Base-by-base conservation (phyloP, 441 rosid species). In the Corymbia calophylla region DNA sequence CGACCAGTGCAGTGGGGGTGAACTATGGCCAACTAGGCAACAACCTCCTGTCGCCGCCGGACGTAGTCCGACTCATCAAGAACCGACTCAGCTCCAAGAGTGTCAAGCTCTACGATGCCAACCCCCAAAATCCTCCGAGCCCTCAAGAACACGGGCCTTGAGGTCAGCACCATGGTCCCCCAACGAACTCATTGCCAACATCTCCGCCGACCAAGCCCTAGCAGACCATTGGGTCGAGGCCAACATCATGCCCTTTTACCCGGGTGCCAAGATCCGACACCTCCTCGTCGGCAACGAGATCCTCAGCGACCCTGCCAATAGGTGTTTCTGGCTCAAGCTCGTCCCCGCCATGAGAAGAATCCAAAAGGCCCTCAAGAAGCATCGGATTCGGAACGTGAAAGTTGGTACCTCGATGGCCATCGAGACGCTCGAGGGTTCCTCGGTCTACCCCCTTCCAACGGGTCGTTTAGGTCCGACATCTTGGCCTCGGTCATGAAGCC, bases 221-320 rank as follows among this genome's bases (percentile, higher is more conserved):
- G 92, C 97, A 32, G 96, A 98, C 93, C 89, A 94, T 0, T 98
- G 98, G 99, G 95, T 96, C 66, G 49, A 35, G 47, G 91, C 93
- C 89, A 94, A 96, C 44, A 93, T 98, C 77, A 92, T 93, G 5
- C 98, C 97, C 5, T 95, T 94, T 88, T 93, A 91, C 90, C 92
- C 95, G 7, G 58, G 77, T 18, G 95, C 96, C 91, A 94, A 93
- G 94, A 98, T 97, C 95, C 95, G 97, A 11, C 97, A 98, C 90
- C 95, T 96, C 88, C 95, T 98, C 31, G 94, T 97, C 90, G 97
- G 99, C 27, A 98, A 98, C 94, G 99, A 98, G 91, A 94, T 97
- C 93, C 94, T 96, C 68, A 92, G 95, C 1, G 81, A 70, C 51
- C 88, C 82, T 18, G 12, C 94, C 35, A 95, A 94, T 49, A 88